phyloP scores from a whole-genome alignment of 116 monocot species.

The Iris pallida region DNA sequence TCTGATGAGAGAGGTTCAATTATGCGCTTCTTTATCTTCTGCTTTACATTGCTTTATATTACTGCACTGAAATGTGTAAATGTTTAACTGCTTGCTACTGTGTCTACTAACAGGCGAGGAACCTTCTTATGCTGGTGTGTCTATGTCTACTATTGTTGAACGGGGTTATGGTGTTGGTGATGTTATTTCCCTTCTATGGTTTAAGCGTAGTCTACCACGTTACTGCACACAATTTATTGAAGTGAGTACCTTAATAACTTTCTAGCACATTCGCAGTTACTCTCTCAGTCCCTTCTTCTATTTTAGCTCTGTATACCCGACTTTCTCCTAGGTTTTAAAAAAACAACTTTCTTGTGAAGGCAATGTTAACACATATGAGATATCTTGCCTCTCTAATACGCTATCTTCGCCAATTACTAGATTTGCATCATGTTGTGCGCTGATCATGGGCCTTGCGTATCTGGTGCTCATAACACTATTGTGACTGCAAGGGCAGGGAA shows the following conservation, averaged over 20 bases:
- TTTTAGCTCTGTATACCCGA: not conserved
- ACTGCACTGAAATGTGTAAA: not conserved
- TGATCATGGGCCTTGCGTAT: slow-evolving; percentile 98
- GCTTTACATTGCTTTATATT: not conserved
- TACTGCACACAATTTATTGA: slow-evolving; percentile 96
- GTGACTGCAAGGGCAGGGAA: slow-evolving; percentile 97
- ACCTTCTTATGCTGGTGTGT: slow-evolving; percentile 95
- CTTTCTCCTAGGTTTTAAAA: not conserved
- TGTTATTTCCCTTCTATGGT: slow-evolving; percentile 96
- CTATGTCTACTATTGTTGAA: slow-evolving; percentile 89
- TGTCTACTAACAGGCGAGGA: slow-evolving; percentile 70
- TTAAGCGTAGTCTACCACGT: slow-evolving; percentile 96
- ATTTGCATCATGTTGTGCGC: slow-evolving; percentile 98
- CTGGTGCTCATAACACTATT: slow-evolving; percentile 97
- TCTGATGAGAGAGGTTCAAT: slow-evolving; percentile 95
- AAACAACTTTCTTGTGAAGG: not conserved
- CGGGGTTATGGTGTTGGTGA: slow-evolving; percentile 86
- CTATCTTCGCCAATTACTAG: slow-evolving; percentile 18
- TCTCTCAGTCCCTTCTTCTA: not conserved
- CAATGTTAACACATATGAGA: not conserved
- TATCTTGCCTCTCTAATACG: slow-evolving; percentile 6
- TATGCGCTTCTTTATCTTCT: not conserved
- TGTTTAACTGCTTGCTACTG: not conserved
- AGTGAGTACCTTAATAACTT: slow-evolving; percentile 17
- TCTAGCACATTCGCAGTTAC: not conserved